A percentile compares a stretch with the other conserved stretches of the same genome.
Conservation (phyloP, 2,329 filamentous ascomycete species). For the Verticillium longisporum region DNA sequence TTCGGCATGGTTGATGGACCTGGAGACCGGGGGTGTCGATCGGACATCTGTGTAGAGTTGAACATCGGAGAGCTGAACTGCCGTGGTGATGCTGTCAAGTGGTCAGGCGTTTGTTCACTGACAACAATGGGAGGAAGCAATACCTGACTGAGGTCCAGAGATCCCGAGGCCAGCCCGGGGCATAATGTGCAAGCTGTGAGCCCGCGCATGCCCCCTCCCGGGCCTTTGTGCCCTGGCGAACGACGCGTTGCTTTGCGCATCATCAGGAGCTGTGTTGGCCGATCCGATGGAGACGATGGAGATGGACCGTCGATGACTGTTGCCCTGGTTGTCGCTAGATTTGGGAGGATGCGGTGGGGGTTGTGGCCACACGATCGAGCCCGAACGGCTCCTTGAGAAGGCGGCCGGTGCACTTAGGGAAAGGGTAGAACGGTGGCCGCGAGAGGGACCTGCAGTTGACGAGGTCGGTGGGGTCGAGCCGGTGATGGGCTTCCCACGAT, state of each 20-base stretch:
- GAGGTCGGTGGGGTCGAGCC: conserved; percentile 38
- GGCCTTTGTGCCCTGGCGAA: conserved; percentile 41
- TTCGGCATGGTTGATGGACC: conserved; percentile 36
- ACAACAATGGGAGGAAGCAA: conserved; percentile 11
- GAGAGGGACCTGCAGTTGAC: conserved; percentile 20
- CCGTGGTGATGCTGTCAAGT: conserved; percentile 24
- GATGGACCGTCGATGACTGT: conserved; percentile 67
- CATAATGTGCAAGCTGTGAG: conserved; percentile 74
- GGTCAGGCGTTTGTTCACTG: not conserved
- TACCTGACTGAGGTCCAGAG: conserved; percentile 29
- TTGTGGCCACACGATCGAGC: conserved; percentile 40
- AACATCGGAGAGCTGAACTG: conserved; percentile 44
- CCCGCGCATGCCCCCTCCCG: conserved; percentile 62
- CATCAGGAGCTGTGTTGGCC: conserved; percentile 37
- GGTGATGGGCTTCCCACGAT: conserved; percentile 33
- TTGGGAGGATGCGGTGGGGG: conserved; percentile 20
- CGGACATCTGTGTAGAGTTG: conserved; percentile 47
- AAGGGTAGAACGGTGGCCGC: conserved; percentile 61
- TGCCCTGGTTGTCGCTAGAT: conserved; percentile 27
- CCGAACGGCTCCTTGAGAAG: conserved; percentile 35
- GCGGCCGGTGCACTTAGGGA: conserved; percentile 52
- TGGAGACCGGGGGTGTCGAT: conserved; percentile 34
- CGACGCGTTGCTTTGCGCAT: conserved; percentile 33
- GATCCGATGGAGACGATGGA: conserved; percentile 76
- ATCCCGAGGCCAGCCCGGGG: conserved; percentile 28